phyloP scores from a whole-genome alignment of 345 rosid genomes.

The Raphanus raphanistrum region DNA sequence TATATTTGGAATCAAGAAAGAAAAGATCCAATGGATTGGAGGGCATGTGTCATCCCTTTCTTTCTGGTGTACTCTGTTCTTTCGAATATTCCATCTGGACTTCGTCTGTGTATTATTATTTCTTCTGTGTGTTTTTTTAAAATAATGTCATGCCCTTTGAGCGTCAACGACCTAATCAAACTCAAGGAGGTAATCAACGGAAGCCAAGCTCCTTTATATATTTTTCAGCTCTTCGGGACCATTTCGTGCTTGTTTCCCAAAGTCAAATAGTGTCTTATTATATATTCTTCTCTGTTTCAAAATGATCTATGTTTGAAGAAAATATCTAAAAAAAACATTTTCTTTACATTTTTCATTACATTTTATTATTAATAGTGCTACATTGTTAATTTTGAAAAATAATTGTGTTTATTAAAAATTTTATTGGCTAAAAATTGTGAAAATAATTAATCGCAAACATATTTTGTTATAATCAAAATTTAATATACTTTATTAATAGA shows the following conservation, averaged over 20 bases:
- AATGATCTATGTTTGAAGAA: too few relatives aligned
- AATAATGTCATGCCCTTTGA: background rate
- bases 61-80: slow-evolving; percentile 34
- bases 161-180: slow-evolving; percentile 40
- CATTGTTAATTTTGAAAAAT: too few relatives aligned
- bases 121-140: background rate
- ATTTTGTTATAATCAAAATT: too few relatives aligned
- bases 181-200: slow-evolving; percentile 10
- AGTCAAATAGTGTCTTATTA: background rate
- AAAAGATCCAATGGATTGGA: background rate
- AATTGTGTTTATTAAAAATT: too few relatives aligned
- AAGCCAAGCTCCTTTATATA: too few relatives aligned
- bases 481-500: too few relatives aligned
- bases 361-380: too few relatives aligned
- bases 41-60: slow-evolving; percentile 35
- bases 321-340: too few relatives aligned
- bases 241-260: background rate
- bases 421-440: too few relatives aligned
- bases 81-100: slow-evolving; percentile 38
- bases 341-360: too few relatives aligned
- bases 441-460: too few relatives aligned
- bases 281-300: too few relatives aligned
- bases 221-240: background rate
- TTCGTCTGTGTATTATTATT: slow-evolving; percentile 21
- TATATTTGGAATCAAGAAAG: slow-evolving; percentile 16